Evolutionary conservation across 1,139 yeast genomes (phyloP).

Genomic region (Candida pseudocylindracea): DNA sequence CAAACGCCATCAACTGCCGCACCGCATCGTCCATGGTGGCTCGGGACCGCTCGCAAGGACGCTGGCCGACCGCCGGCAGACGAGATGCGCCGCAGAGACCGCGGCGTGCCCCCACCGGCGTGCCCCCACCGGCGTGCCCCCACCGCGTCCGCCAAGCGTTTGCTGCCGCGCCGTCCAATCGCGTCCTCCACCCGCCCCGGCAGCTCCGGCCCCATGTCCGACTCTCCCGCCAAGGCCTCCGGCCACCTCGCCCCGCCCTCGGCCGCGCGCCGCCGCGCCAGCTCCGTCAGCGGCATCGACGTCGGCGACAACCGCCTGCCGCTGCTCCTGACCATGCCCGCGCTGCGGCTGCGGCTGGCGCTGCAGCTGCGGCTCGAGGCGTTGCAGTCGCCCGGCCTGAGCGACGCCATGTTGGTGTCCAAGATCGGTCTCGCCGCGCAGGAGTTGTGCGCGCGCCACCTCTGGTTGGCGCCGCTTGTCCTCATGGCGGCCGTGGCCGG

Average conservation of each 20-base stretch:
- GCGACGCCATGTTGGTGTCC: constrained; percentile 18
- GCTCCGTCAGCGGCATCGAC: constrained; percentile 24
- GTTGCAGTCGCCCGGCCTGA: constrained; percentile 8
- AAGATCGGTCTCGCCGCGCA: constrained; percentile 32
- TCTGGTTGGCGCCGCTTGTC: constrained; percentile 59
- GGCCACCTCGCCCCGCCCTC: too few relatives aligned
- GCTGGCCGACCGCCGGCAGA: too few relatives aligned
- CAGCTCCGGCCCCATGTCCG: too few relatives aligned
- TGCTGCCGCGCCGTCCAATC: too few relatives aligned
- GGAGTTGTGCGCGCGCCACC: constrained; percentile 44
- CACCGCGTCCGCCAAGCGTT: too few relatives aligned
- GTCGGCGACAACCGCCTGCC: constrained; percentile 36
- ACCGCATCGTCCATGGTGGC: constrained; percentile 1
- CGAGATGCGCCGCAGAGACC: too few relatives aligned
- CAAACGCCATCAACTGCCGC: constrained; percentile 13
- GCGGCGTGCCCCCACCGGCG: too few relatives aligned
- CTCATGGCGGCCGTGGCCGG: constrained; percentile 9
- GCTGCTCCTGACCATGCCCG: constrained; percentile 22
- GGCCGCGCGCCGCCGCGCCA: too few relatives aligned
- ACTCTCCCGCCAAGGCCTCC: too few relatives aligned
- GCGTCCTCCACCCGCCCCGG: too few relatives aligned
- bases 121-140: too few relatives aligned
- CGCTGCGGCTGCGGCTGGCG: constrained; percentile 12
- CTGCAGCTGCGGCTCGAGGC: constrained; percentile 14
- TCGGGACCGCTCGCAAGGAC: too few relatives aligned